Base-by-base conservation (phyloP, 1,139 yeast genomes). In the Magnusiomyces sp. region DNA sequence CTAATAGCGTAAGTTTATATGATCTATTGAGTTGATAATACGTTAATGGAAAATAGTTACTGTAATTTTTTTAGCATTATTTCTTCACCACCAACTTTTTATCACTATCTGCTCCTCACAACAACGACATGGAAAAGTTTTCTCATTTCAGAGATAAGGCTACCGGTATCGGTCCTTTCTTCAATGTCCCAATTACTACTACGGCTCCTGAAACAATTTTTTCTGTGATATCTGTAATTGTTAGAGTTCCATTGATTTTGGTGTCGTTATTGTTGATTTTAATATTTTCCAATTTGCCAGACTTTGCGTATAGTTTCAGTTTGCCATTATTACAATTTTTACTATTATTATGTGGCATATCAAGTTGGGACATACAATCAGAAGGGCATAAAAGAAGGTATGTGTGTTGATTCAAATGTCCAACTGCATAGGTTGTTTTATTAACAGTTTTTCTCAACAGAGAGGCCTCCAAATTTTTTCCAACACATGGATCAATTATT, bases 131-230 rank as follows among this genome's bases (percentile, higher is more conserved):
- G 73, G 73, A 70, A 55, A 70, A 70, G 57, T 70, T 62, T 59
- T 66, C 72, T 2, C 59, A 58, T 47, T 70, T 68, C 65, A 54
- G 73, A 34, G 73, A 70, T 51, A 65, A 62, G 45, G 71, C 69
- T 11, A 70, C 73, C 1, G 73, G 73, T 5, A 64, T 70, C 13
- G 71, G 73, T 2, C 73, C 73, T 14, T 70, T 68, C 50, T 53
- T 64, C 40, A 67, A 67, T 6, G 46, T 46, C 19, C 45, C 52
- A 4, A 34, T 46, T 16, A 43, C 47, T 5, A 34, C 53, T 9
- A 29, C 45, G 6, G 32, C 46, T 17, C 45, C 50, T 7, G 56
- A 51, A 39, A 40, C 50, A 11, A 44, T 52, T 10, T 40, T 55
- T 19, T 53, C 55, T 2, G 48, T 44, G 11, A 31, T 55, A 11